These are phyloP conservation scores for Penicillium parvum DNA, from an alignment of 495 filamentous ascomycete species.

Conservation along the genomic window DNA sequence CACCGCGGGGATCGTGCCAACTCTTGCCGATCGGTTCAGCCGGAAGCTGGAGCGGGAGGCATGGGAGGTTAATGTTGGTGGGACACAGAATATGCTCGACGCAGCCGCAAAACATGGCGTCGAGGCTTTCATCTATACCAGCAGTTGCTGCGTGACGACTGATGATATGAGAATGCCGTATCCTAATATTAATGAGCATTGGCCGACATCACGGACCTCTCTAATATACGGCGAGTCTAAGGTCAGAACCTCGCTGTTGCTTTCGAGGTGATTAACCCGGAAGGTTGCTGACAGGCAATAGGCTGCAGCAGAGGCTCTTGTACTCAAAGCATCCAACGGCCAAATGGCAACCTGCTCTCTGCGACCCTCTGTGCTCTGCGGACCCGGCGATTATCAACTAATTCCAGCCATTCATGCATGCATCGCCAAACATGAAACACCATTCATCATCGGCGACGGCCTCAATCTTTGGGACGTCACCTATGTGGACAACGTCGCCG, in stretches of 20 bases:
- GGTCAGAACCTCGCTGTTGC: slow-evolving; percentile 23
- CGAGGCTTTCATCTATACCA: slow-evolving; percentile 55
- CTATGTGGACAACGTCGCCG: slow-evolving; percentile 56
- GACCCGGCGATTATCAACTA: slow-evolving; percentile 51
- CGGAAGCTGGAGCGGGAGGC: slow-evolving; percentile 33
- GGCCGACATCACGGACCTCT: slow-evolving; percentile 44
- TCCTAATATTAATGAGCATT: slow-evolving; percentile 50
- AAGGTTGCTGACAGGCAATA: slow-evolving; percentile 10
- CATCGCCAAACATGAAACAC: slow-evolving; percentile 52
- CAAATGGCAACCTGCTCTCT: slow-evolving; percentile 51
- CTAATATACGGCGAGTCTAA: slow-evolving; percentile 59
- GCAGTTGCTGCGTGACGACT: slow-evolving; percentile 50
- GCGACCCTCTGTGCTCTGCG: slow-evolving; percentile 54
- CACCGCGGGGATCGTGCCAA: slow-evolving; percentile 43
- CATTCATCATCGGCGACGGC: slow-evolving; percentile 54
- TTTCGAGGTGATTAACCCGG: background rate
- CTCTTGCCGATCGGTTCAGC: slow-evolving; percentile 36
- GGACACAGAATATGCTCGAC: slow-evolving; percentile 53
- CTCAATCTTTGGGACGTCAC: slow-evolving; percentile 59
- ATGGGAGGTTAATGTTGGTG: slow-evolving; percentile 53
- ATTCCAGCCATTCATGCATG: slow-evolving; percentile 52
- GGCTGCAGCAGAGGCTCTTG: slow-evolving; percentile 53
- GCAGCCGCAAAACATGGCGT: slow-evolving; percentile 46
- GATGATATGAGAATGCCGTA: slow-evolving; percentile 52
- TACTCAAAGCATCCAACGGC: slow-evolving; percentile 44